A percentile compares a stretch with the other conserved stretches of the same genome.
Evolutionary conservation across 495 filamentous ascomycete species (phyloP).

Genomic region (Elaphomyces granulatus): DNA sequence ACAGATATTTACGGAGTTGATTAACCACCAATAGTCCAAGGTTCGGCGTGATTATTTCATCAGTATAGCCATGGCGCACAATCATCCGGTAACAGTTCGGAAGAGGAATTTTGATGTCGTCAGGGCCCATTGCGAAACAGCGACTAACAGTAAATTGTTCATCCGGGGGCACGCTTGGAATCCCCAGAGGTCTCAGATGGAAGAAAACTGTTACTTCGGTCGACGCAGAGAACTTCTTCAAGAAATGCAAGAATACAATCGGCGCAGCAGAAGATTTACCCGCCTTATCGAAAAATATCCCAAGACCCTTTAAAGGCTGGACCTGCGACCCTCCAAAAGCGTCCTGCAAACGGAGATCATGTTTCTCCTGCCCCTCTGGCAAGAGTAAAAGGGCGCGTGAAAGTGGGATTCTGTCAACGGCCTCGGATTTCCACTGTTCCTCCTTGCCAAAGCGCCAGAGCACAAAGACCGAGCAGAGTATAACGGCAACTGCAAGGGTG

Average conservation of each 20-base stretch:
- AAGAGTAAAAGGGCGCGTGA: slow-evolving; percentile 29
- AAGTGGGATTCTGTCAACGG: slow-evolving; percentile 36
- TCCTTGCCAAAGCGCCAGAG: slow-evolving; percentile 67
- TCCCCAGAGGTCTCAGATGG: slow-evolving; percentile 42
- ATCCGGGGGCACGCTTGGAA: slow-evolving; percentile 24
- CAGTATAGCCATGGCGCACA: slow-evolving; percentile 55
- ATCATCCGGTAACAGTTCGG: slow-evolving; percentile 51
- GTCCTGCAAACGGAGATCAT: slow-evolving; percentile 15
- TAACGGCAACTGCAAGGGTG: slow-evolving; percentile 44
- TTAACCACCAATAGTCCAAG: slow-evolving; percentile 45
- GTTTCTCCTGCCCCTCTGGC: slow-evolving; percentile 6
- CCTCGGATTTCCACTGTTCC: slow-evolving; percentile 55
- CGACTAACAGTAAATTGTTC: slow-evolving; percentile 34
- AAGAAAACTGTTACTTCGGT: slow-evolving; percentile 48
- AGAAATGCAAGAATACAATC: slow-evolving; percentile 48
- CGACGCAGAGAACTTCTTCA: slow-evolving; percentile 44
- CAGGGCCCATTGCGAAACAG: slow-evolving; percentile 10
- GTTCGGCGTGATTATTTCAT: slow-evolving; percentile 48
- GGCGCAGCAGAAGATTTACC: slow-evolving; percentile 35
- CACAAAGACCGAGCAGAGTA: slow-evolving; percentile 45
- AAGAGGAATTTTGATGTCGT: slow-evolving; percentile 18
- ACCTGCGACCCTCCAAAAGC: slow-evolving; percentile 33
- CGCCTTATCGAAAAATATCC: slow-evolving; percentile 54
- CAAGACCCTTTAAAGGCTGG: slow-evolving; percentile 36
- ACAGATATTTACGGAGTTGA: slow-evolving; percentile 40